Conservation (phyloP, 495 filamentous ascomycete species). For the Xylaria curta region DNA sequence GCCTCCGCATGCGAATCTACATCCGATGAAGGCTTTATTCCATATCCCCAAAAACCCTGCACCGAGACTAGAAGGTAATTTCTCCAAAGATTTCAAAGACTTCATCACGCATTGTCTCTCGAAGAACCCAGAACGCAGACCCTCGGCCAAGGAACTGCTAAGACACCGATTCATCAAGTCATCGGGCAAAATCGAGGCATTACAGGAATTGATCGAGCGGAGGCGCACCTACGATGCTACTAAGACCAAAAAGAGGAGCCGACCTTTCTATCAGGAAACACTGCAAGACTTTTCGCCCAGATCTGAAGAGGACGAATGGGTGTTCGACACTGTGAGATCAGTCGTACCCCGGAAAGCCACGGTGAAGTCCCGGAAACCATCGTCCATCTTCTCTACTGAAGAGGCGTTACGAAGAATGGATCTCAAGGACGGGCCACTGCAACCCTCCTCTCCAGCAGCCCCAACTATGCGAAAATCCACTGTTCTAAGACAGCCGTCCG, state of each 20-base stretch:
- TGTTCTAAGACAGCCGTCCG: slow-evolving; percentile 60
- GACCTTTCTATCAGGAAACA: slow-evolving; percentile 90
- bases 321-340: slow-evolving; percentile 94
- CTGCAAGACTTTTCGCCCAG: slow-evolving; percentile 73
- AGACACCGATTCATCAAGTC: slow-evolving; percentile 86
- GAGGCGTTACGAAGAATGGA: slow-evolving; percentile 66
- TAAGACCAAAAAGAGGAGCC: slow-evolving; percentile 63
- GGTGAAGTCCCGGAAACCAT: slow-evolving; percentile 58
- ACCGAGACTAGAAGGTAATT: slow-evolving; percentile 84
- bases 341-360: slow-evolving; percentile 50
- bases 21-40: slow-evolving; percentile 99
- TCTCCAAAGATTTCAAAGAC: slow-evolving; percentile 90
- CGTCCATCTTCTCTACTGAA: slow-evolving; percentile 56
- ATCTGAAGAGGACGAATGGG: slow-evolving; percentile 85
- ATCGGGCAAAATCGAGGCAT: slow-evolving; percentile 81
- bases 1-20: slow-evolving; percentile 86
- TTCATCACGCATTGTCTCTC: slow-evolving; percentile 89
- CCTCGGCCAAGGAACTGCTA: slow-evolving; percentile 87
- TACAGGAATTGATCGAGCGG: slow-evolving; percentile 87
- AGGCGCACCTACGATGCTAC: slow-evolving; percentile 79
- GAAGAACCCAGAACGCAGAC: slow-evolving; percentile 84
- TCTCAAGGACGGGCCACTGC: slow-evolving; percentile 61
- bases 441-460: slow-evolving; percentile 54
- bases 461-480: slow-evolving; percentile 58
- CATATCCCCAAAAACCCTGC: slow-evolving; percentile 91